Conservation (phyloP, 129 eudicot species). For the Artemisia annua region DNA sequence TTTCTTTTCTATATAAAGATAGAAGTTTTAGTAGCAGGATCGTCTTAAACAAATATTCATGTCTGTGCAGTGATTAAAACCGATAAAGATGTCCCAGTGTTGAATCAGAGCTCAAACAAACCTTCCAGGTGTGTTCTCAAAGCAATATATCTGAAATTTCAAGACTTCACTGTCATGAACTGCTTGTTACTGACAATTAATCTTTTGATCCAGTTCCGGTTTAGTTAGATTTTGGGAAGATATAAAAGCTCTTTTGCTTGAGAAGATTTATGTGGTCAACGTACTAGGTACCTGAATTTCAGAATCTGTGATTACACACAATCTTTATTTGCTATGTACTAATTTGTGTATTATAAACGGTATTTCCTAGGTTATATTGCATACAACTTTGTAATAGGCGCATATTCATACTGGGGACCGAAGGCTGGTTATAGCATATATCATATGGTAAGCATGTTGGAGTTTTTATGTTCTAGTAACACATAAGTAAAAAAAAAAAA, state of each 20-base stretch:
- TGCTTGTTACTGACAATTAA: background rate
- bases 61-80: slow-evolving; percentile 28
- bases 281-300: slow-evolving; percentile 1
- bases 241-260: slow-evolving; percentile 34
- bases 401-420: slow-evolving; percentile 45
- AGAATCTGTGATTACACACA: no score
- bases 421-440: slow-evolving; percentile 46
- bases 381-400: slow-evolving; percentile 41
- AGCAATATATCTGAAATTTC: background rate
- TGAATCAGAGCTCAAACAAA: slow-evolving; percentile 23
- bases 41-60: background rate
- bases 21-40: background rate
- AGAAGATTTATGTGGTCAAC: slow-evolving; percentile 36
- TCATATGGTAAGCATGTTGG: slow-evolving; percentile 35
- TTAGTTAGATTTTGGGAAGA: slow-evolving; percentile 34
- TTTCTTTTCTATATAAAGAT: background rate
- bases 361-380: slow-evolving; percentile 37
- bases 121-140: slow-evolving; percentile 34
- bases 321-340: no score
- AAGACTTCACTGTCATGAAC: slow-evolving; percentile 1
- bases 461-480: slow-evolving; percentile 11
- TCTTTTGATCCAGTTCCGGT: slow-evolving; percentile 25
- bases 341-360: no score
- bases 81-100: slow-evolving; percentile 30
- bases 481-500: background rate